phyloP scores from a whole-genome alignment of 1,284 basidiomycete genomes.

The Leccinum subrobustum region DNA sequence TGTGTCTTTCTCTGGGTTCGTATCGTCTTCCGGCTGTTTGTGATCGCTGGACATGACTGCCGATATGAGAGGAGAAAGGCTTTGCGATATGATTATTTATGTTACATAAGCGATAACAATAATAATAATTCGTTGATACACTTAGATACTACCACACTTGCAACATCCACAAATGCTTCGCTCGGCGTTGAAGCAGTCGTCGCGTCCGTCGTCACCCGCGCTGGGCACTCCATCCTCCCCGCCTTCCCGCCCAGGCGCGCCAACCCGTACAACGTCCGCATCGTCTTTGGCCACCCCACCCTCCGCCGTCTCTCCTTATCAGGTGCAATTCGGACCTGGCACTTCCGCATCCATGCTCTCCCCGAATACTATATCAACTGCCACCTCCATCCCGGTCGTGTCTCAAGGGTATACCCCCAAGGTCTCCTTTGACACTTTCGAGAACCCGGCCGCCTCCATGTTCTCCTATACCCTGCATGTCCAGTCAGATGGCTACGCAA shows the following conservation, averaged over 20 bases:
- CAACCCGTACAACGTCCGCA: constrained; percentile 18
- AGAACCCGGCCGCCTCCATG: constrained; percentile 70
- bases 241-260: constrained; percentile 19
- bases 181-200: constrained; percentile 50
- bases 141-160: not conserved
- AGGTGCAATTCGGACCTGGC: constrained; percentile 13
- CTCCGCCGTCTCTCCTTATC: constrained; percentile 12
- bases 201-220: constrained; percentile 31
- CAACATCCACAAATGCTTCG: constrained; percentile 34
- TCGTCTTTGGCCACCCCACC: constrained; percentile 20
- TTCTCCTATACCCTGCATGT: constrained; percentile 76
- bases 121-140: not conserved
- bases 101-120: not conserved
- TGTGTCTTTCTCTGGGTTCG: constrained; percentile 1
- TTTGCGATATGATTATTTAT: not conserved
- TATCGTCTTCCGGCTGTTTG: constrained; percentile 3
- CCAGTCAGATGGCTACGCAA: constrained; percentile 81
- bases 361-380: constrained; percentile 16
- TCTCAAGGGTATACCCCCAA: constrained; percentile 72
- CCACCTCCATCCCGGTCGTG: constrained; percentile 28
- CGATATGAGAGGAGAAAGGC: not conserved
- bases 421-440: constrained; percentile 85
- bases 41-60: constrained; percentile 9
- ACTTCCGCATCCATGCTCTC: constrained; percentile 21
- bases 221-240: constrained; percentile 20